Base-by-base conservation (phyloP, 345 rosid species). In the Abelmoschus esculentus region DNA sequence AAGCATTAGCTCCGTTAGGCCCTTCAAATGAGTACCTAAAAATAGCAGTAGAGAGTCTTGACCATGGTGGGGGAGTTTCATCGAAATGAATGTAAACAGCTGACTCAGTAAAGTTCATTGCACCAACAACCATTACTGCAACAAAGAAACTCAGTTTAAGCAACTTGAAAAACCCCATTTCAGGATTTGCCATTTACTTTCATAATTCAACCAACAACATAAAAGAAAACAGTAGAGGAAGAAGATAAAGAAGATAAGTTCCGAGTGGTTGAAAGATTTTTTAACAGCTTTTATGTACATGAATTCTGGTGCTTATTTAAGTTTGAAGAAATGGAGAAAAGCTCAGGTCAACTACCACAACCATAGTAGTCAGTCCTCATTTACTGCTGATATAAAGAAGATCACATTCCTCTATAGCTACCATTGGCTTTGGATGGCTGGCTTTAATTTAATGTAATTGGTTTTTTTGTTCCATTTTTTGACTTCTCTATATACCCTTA, bases 1-100 rank as follows among this genome's bases (percentile, higher is more conserved):
- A 85, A 34, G 84, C 83, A 61, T 64, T 74, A 55, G 74, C 72
- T 11, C 80, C 83, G 72, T 82, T 74, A 6, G 70, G 75, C 72
- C 63, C 44, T 50, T 18, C 29, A 38, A 81, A 55, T 0, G 86
- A 80, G 72, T 70, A 85, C 68, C 34, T 59, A 71, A 85, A 85
- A 72, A 77, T 74, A 69, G 82, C 82, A 56, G 76, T 64, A 19
- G 82, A 72, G 75, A 77, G 72, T 66, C 80, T 82, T 53, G 88
- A 75, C 62, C 62, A 47, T 63, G 68, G 42, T 3, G 80, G 76
- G 42, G 88, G 88, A 78, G 78, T 72, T 72, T 60, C 71, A 64
- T 57, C 74, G 18, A 82, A 75, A 55, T 70, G 73, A 72, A 85
- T 42, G 29, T 69, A 3, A 62, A 85, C 59, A 4, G 74, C 58